Base-by-base conservation (phyloP, 805 yeast species). In the Wickerhamiella bombiphila region DNA sequence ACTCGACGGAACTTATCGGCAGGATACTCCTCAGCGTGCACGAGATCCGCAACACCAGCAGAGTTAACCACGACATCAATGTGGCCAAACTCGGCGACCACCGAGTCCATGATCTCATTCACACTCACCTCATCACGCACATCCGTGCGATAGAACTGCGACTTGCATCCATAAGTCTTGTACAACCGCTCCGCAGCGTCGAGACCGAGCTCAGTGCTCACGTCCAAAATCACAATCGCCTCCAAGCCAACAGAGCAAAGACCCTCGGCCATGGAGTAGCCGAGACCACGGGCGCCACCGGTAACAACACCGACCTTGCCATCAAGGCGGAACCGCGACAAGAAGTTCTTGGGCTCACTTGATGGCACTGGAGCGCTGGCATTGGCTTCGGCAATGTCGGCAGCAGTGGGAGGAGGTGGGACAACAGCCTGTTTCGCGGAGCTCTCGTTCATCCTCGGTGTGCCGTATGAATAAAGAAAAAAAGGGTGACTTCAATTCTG, bases 211-310 rank as follows among this genome's bases (percentile, higher is more conserved):
- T 74, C 80, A 32, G 67, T 60, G 48, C 71, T 68, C 32, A 77
- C 78, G 40, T 75, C 74, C 34, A 65, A 53, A 41, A 63, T 61
- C 41, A 65, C 55, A 58, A 74, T 41, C 62, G 78, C 57, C 69
- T 74, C 56, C 57, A 75, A 49, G 61, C 69, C 66, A 22, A 61
- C 65, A 28, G 63, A 72, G 53, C 76, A 58, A 34, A 73, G 63
- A 15, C 77, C 78, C 55, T 76, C 70, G 40, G 76, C 69, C 60
- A 74, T 60, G 31, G 72, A 68, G 39, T 69, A 63, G 19, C 77
- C 76, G 46, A 75, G 66, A 28, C 80, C 80, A 28, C 80, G 74
- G 36, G 78, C 74, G 30, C 80, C 80, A 32, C 80, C 80, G 35
- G 80, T 74, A 40, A 74, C 61, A 22, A 74, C 61, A 42, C 74